Evolutionary conservation across 352 stramenopile genomes (phyloP).

Genomic region (Phytophthora megakarya): DNA sequence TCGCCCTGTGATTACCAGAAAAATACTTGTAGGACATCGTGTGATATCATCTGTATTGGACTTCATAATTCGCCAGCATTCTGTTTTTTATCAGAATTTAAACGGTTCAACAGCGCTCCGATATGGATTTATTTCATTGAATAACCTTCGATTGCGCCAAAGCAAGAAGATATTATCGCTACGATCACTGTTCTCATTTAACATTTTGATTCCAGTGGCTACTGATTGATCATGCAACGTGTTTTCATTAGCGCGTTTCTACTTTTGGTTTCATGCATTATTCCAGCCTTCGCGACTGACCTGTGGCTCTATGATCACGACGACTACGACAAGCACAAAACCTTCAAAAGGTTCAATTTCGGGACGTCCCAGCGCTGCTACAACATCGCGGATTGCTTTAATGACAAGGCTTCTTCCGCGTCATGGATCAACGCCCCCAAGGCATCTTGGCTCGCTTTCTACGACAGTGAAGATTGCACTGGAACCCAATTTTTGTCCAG

Average conservation of each 20-base stretch:
- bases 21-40: too few relatives aligned
- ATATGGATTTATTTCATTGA: neutral
- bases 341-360: conserved; percentile 37
- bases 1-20: too few relatives aligned
- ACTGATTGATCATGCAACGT: neutral
- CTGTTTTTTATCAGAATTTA: neutral
- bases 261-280: neutral
- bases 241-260: neutral
- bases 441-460: conserved; percentile 26
- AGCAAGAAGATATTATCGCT: too few relatives aligned
- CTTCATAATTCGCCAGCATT: neutral
- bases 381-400: conserved; percentile 29
- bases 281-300: conserved; percentile 8
- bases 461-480: conserved; percentile 22
- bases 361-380: conserved; percentile 30
- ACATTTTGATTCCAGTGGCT: neutral
- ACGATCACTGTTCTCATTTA: too few relatives aligned
- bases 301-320: conserved; percentile 30
- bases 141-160: neutral
- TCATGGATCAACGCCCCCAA: conserved; percentile 28
- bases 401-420: conserved; percentile 27
- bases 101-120: neutral
- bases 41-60: neutral
- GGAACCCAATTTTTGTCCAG: conserved; percentile 15
- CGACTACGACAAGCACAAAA: conserved; percentile 32